A percentile compares a stretch with the other conserved stretches of the same genome.
Conservation (phyloP, 306 rosid species). For the Phaseolus lunatus region DNA sequence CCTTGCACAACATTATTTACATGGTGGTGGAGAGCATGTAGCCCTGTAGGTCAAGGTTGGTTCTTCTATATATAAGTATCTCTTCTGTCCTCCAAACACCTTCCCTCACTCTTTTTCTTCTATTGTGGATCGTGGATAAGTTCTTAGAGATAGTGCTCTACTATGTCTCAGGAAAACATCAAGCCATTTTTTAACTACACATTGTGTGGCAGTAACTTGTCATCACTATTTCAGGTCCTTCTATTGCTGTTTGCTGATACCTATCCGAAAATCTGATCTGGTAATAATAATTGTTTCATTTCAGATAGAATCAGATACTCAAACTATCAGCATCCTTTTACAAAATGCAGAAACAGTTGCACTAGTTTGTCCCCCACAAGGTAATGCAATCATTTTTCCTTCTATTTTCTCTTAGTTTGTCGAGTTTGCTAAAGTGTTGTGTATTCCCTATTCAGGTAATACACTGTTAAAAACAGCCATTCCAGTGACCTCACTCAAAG, state of each 20-base stretch:
- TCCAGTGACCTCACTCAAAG: constrained; percentile 80
- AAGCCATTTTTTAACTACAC: no score
- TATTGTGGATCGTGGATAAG: no score
- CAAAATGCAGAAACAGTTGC: constrained; percentile 95
- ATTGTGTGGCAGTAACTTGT: not conserved
- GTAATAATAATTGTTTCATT: constrained; percentile 9
- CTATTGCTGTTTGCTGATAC: constrained; percentile 19
- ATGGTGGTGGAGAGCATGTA: no score
- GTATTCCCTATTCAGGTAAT: constrained; percentile 52
- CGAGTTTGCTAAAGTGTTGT: constrained; percentile 22
- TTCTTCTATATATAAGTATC: no score
- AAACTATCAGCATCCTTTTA: constrained; percentile 68
- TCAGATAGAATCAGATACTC: constrained; percentile 62
- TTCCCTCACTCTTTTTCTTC: no score
- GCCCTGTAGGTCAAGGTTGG: no score
- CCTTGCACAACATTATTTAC: no score
- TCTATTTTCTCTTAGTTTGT: constrained; percentile 17
- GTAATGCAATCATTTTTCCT: constrained; percentile 38
- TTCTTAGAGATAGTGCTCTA: no score
- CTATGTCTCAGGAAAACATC: no score
- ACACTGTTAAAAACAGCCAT: constrained; percentile 51
- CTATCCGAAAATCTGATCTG: constrained; percentile 8
- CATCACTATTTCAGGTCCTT: not conserved
- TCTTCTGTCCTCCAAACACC: no score
- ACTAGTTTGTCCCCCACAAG: constrained; percentile 68